These are phyloP conservation scores for Boletus rubroflammeus DNA, from an alignment of 768 basidiomycete species.

Conservation along the genomic window DNA sequence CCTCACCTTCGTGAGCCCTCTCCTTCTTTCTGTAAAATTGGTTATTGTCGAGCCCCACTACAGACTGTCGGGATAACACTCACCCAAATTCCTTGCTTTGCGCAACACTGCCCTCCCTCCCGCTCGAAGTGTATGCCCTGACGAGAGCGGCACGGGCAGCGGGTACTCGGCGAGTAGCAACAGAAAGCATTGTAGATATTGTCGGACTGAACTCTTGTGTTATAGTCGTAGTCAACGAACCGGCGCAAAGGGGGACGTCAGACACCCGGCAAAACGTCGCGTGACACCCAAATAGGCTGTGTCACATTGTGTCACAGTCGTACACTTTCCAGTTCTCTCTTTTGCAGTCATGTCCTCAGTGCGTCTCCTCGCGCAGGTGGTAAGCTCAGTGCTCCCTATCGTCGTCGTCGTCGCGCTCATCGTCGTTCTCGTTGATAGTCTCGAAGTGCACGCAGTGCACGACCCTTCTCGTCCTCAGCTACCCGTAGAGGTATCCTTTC, in stretches of 20 bases:
- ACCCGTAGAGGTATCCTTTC: conserved; percentile 57
- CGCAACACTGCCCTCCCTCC: conserved; percentile 56
- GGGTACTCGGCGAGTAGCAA: conserved; percentile 39
- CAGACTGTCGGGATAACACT: conserved; percentile 10
- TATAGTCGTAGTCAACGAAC: not conserved
- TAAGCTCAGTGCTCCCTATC: conserved; percentile 4
- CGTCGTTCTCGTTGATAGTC: conserved; percentile 30
- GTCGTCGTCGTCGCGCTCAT: conserved; percentile 11
- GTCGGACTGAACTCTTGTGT: not conserved
- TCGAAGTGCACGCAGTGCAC: conserved; percentile 44
- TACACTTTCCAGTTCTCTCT: conserved; percentile 41
- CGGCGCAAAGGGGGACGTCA: not conserved
- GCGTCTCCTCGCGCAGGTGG: conserved; percentile 56
- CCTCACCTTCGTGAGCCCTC: conserved; percentile 60
- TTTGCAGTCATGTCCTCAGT: conserved; percentile 57
- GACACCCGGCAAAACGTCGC: not conserved
- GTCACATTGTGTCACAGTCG: conserved; percentile 40
- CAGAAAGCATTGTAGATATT: conserved; percentile 22
- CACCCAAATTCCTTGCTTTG: conserved; percentile 62
- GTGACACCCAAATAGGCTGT: conserved; percentile 23
- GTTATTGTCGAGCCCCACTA: not conserved
- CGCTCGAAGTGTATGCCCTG: conserved; percentile 37
- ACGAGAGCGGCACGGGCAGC: conserved; percentile 33
- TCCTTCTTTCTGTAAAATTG: conserved; percentile 58
- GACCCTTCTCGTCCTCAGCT: conserved; percentile 58